Evolutionary conservation across 192 early-diverging fungal genomes (phyloP), one percentile per base, ranked within the genome.

Genomic region (Coemansia brasiliensis): DNA sequence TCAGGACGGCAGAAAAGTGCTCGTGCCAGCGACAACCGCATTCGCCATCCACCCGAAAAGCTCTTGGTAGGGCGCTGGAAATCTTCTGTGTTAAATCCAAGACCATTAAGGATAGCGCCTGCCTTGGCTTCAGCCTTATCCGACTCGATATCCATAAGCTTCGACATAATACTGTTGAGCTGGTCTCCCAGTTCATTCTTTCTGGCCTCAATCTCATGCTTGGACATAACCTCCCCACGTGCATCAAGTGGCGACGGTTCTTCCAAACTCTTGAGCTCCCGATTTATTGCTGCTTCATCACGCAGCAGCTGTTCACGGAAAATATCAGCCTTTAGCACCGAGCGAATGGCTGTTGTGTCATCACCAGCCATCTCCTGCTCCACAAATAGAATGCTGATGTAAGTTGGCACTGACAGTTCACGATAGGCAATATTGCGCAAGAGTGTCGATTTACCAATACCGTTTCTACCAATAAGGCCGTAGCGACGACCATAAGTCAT

Each of bases 41-140:
- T 99, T 61, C 96, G 87, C 98, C 98, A 99, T 69, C 98, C 98
- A 77, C 98, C 98, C 54, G 94, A 97, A 55, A 99, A 90, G 67
- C 93, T 91, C 76, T 86, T 92, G 39, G 98, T 99, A 35, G 90
- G 88, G 59, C 85, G 78, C 55, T 85, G 76, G 69, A 96, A 92
- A 54, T 86, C 86, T 16, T 79, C 82, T 17, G 85, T 59, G 61
- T 80, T 79, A 72, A 99, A 99, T 15, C 98, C 98, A 48, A 99
- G 89, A 89, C 98, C 98, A 60, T 88, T 86, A 32, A 99, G 82
- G 72, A 99, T 97, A 32, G 86, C 86, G 21, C 92, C 91, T n/a
- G 97, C 97, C 61, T 92, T 87, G 24, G 94, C 80, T 69, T 97
- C 97, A 4, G 97, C 97, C 77, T 93, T 96, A 72, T 98, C 92